A percentile compares a stretch with the other conserved stretches of the same genome.
Evolutionary conservation across 345 rosid species (phyloP).

Genomic region (Mangifera indica): DNA sequence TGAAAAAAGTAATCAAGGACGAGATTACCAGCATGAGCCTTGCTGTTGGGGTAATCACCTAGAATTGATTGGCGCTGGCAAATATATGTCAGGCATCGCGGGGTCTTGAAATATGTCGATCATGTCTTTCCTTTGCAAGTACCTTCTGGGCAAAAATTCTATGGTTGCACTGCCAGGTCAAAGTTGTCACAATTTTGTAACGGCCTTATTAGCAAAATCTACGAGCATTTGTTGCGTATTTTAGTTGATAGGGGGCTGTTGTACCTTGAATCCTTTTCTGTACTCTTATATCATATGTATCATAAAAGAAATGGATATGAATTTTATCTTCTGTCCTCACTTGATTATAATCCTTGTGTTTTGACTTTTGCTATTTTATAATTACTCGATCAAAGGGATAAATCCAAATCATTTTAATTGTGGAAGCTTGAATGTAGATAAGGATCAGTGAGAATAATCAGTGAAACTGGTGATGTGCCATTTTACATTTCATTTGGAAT

Average conservation of each 20-base stretch:
- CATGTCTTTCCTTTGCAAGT: not conserved
- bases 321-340: not conserved
- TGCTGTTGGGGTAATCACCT: conserved; percentile 1
- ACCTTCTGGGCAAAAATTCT: not conserved
- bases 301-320: conserved; percentile 24
- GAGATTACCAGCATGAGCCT: conserved; percentile 2
- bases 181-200: conserved; percentile 45
- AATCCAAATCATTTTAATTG: no score
- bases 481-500: no score
- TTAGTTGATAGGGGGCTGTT: conserved; percentile 26
- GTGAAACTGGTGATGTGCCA: no score
- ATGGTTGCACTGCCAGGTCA: conserved; percentile 9
- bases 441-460: no score
- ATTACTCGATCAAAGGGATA: no score
- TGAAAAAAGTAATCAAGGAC: conserved; percentile 21
- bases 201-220: conserved; percentile 16
- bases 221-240: conserved; percentile 29
- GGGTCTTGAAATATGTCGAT: conserved; percentile 12
- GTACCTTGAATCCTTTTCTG: conserved; percentile 18
- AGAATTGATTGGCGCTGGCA: conserved; percentile 16
- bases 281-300: conserved; percentile 28
- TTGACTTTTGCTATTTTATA: no score
- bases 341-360: not conserved
- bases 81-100: not conserved
- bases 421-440: no score